A percentile compares a stretch with the other conserved stretches of the same genome.
Conservation (phyloP, 1,139 yeast species). For the Pichia sp. region DNA sequence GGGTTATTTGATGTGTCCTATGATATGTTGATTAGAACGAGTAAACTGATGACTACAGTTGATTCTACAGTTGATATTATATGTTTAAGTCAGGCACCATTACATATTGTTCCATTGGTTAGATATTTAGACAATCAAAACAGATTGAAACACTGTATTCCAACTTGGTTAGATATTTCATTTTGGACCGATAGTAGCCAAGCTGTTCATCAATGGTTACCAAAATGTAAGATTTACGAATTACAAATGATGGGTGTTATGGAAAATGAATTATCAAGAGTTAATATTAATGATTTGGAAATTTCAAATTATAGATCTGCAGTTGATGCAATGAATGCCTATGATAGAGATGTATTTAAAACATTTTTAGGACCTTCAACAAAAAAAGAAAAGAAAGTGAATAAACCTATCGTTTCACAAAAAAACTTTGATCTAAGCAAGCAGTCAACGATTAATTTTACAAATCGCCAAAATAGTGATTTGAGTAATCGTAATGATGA, state of each 20-base stretch:
- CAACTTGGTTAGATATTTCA: slow-evolving; percentile 91
- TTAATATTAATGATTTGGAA: slow-evolving; percentile 52
- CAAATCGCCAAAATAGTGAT: no score
- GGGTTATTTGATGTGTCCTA: slow-evolving; percentile 92
- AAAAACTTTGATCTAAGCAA: no score
- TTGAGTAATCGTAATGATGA: no score
- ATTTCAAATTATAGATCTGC: slow-evolving; percentile 28
- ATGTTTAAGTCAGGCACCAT: slow-evolving; percentile 84
- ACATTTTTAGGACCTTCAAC: slow-evolving; percentile 5
- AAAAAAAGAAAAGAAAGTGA: neutral
- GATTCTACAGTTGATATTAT: slow-evolving; percentile 87
- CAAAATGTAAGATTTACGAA: slow-evolving; percentile 89
- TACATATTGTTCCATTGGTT: slow-evolving; percentile 86
- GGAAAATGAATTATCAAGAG: slow-evolving; percentile 75
- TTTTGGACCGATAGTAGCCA: slow-evolving; percentile 64
- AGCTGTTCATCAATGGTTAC: slow-evolving; percentile 68
- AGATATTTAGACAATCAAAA: slow-evolving; percentile 56
- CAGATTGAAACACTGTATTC: slow-evolving; percentile 68
- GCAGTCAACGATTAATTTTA: no score
- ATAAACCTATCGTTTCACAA: neutral
- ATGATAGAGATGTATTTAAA: slow-evolving; percentile 52
- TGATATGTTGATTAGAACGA: slow-evolving; percentile 66
- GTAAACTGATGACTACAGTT: slow-evolving; percentile 64
- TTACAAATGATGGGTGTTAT: slow-evolving; percentile 97
- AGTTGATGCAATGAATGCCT: slow-evolving; percentile 47